Percentiles rank a stretch among this genome's conserved stretches.
phyloP scores from a whole-genome alignment of 257 asterid genomes.

The Orobanche coerulescens region DNA sequence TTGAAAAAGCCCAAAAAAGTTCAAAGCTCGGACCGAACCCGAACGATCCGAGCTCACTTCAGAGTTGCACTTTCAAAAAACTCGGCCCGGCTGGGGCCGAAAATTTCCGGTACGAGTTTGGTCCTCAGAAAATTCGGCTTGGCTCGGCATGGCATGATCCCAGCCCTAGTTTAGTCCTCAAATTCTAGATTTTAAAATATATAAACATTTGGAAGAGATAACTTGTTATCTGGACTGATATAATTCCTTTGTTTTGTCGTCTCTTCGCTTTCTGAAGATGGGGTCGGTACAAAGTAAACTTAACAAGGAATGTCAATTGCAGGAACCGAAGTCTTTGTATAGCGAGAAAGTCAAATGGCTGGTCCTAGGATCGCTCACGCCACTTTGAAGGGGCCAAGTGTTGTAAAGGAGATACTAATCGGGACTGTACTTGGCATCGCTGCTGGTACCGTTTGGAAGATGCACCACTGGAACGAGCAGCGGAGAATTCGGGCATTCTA shows the following conservation, averaged over 20 bases:
- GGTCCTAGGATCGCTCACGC: slow-evolving; percentile 63
- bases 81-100: too few relatives aligned
- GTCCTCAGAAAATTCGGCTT: too few relatives aligned
- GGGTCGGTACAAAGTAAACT: background rate
- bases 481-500: slow-evolving; percentile 51
- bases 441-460: slow-evolving; percentile 67
- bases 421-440: slow-evolving; percentile 49
- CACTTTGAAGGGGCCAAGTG: slow-evolving; percentile 69
- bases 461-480: slow-evolving; percentile 86
- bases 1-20: too few relatives aligned
- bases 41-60: too few relatives aligned
- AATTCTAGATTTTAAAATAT: background rate
- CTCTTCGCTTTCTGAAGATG: background rate
- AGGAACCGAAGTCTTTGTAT: slow-evolving; percentile 18
- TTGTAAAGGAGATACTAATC: slow-evolving; percentile 57
- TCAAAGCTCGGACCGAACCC: too few relatives aligned
- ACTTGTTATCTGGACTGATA: background rate
- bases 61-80: too few relatives aligned
- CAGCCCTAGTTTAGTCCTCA: too few relatives aligned
- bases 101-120: too few relatives aligned
- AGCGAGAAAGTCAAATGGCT: slow-evolving; percentile 35
- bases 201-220: background rate
- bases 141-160: too few relatives aligned
- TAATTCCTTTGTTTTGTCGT: background rate
- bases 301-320: slow-evolving; percentile 1